Conservation (phyloP, 768 basidiomycete genomes). For the Hericium erinaceus region DNA sequence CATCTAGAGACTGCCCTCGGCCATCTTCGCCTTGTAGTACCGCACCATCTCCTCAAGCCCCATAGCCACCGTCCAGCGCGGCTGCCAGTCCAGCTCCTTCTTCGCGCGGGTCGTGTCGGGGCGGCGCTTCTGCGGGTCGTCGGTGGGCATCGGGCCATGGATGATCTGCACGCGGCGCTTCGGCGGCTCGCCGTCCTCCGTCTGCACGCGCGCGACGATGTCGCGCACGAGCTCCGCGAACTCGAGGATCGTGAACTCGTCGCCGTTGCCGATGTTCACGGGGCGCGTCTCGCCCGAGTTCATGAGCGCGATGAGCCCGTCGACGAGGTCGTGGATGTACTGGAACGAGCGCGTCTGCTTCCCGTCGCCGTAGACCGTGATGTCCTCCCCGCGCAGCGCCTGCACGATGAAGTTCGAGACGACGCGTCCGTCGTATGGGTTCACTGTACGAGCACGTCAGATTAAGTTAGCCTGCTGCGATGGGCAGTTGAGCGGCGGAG, state of each 20-base stretch:
- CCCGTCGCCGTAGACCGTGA: conserved; percentile 95
- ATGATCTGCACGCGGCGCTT: conserved; percentile 53
- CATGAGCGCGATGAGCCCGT: conserved; percentile 91
- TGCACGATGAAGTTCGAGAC: conserved; percentile 99
- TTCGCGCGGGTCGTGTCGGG: conserved; percentile 92
- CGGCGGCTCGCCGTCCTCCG: conserved; percentile 57
- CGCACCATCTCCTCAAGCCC: conserved; percentile 92
- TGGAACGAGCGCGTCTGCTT: conserved; percentile 93
- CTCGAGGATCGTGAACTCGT: conserved; percentile 93
- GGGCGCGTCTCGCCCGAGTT: conserved; percentile 89
- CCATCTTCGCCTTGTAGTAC: conserved; percentile 87
- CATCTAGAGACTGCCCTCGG: conserved; percentile 64
- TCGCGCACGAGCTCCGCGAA: conserved; percentile 91
- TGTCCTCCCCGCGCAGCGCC: conserved; percentile 90
- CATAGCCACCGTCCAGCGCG: conserved; percentile 87
- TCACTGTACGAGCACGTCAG: conserved; percentile 46
- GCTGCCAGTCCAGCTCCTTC: conserved; percentile 79
- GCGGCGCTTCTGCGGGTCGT: conserved; percentile 90
- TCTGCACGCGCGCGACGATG: conserved; percentile 87
- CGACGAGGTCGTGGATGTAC: conserved; percentile 95
- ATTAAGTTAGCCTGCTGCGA: conserved; percentile 1
- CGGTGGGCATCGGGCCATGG: conserved; percentile 75
- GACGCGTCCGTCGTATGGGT: conserved; percentile 93
- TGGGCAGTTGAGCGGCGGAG: background rate
- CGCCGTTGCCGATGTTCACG: conserved; percentile 91